Base-by-base conservation (phyloP, 805 yeast species). In the Yarrowia yakushimensis region DNA sequence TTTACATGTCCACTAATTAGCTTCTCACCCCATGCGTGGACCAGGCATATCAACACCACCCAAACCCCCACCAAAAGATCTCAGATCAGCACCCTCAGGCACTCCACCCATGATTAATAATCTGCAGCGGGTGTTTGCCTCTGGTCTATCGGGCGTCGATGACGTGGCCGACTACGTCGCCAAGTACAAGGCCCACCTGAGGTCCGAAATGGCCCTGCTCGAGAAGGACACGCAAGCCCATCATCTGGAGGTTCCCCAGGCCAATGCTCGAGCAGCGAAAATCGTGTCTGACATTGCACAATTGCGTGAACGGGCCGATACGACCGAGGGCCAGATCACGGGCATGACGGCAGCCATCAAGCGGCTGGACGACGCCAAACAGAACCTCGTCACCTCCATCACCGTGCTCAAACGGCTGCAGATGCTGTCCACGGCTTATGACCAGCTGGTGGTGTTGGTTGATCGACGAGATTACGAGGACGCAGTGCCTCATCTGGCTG, bases 341-440 rank as follows among this genome's bases (percentile, higher is more conserved):
- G 73, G 71, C 3, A 87, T 90, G 82, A 93, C 97, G 0, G 78
- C 82, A 4, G 87, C 86, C 39, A 91, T 94, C 65, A 87, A 90
- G 67, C 76, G 80, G 22, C 78, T 94, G 64, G 98, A 94, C 73
- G 83, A 82, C 57, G 85, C 92, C 34, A 94, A 94, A 76, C 84
- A 83, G 70, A 94, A 94, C 72, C 77, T 94, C 54, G 92, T 90
- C 1, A 78, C 84, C 27, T 84, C 94, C 11, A 89, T 94, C 88
- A 90, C 96, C 1, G 85, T 91, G 36, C 78, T 93, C 67, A 89
- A 93, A 69, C 81, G 97, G 65, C 77, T 94, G 37, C 96, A 91
- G 70, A 92, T 92, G 89, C 78, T 94, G 54, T 80, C 88, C 7
- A 85, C 83, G 20, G 92, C 96, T 2, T 85, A 85, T 71, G 85